Base-by-base conservation (phyloP, 352 stramenopile species). In the Poterioochromonas sp. region DNA sequence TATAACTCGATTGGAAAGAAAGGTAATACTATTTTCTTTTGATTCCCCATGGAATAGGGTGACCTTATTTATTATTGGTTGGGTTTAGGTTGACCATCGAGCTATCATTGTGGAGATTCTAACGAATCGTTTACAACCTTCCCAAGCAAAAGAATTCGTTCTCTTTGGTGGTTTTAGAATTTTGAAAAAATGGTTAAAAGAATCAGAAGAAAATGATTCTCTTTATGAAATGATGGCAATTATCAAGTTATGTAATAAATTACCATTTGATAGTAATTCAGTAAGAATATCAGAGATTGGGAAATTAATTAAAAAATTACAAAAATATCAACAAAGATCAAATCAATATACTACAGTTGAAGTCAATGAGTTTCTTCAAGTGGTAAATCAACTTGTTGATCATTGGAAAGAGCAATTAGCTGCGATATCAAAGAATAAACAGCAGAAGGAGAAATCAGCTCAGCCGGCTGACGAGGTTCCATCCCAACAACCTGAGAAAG, bases 241-340 rank as follows among this genome's bases (percentile, higher is more conserved):
- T 32, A 15, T 71, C 32, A 29, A 22, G 20, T 41, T 71, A 41
- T 71, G 62, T 71, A 22, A 44, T 32, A 71, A 41, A n/a, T 29
- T 71, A 47, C 62, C 62, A 26, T 71, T 71, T 47, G 62, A 47
- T 41, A n/a, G 11, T 32, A 29, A 22, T 8, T 5, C 34, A 35
- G 32, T 71, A 43, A 41, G 32, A 47, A 1, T 12, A 47, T n/a
- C 62, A 29, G 62, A 71, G 32, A 71, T 71, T 43, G 62, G 62
- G 15, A 71, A 71, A 47, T 8, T 29, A 26, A 71, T 71, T 44
- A 71, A 71, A 29, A 41, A 47, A n/a, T n/a, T 71, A 41, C 32
- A 44, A 43, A 47, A 41, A 71, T 71, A 47, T 71, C 3, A 71
- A n/a, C n/a, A 41, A 44, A 20, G 41, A 26, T 29, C 34, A 47